Base-by-base conservation (phyloP, 768 basidiomycete genomes). In the Fistulinella prunicolor region DNA sequence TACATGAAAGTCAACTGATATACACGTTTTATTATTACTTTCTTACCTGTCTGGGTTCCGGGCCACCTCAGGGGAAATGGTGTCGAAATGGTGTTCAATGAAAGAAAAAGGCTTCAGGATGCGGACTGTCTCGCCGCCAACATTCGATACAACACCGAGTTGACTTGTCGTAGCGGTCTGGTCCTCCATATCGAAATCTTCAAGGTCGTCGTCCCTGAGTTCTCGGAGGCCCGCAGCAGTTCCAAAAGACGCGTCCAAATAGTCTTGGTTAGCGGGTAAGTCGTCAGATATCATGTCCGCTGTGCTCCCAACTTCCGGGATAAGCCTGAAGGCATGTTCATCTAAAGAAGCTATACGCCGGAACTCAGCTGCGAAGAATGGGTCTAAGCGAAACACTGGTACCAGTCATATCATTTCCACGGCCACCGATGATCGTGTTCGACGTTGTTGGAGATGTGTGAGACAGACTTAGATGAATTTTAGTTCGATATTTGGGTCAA, bases 271-370 rank as follows among this genome's bases (percentile, higher is more conserved):
- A 19, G 77, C 86, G 0, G 95, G 95, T 9, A 98, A 72, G 63
- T 98, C 94, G 58, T 98, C 95, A 26, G 75, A 73, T 47, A 98
- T 85, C 82, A 96, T 83, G 66, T 97, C 95, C 13, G 89, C 84
- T 9, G 83, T 78, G 9, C 82, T 78, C 19, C 87, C 86, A 35
- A 95, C 73, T 54, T 91, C 85, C 2, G 91, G 91, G 7, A 83
- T 61, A 36, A 70, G 73, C 42, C 73, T 78, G 71, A 95, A 96
- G 2, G 93, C 89, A 29, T 86, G 68, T 47, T 93, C 86, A 46
- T 95, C 93, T 29, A 96, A 71, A 9, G 86, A 87, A 44, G 78
- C 86, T 89, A 49, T 28, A 35, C 14, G 22, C 28, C 22, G 12
- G 26, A 38, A 32, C 44, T 54, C 26, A 61, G 54, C 21, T 13